Conservation (phyloP, 768 basidiomycete species). For the Mycena filopes region DNA sequence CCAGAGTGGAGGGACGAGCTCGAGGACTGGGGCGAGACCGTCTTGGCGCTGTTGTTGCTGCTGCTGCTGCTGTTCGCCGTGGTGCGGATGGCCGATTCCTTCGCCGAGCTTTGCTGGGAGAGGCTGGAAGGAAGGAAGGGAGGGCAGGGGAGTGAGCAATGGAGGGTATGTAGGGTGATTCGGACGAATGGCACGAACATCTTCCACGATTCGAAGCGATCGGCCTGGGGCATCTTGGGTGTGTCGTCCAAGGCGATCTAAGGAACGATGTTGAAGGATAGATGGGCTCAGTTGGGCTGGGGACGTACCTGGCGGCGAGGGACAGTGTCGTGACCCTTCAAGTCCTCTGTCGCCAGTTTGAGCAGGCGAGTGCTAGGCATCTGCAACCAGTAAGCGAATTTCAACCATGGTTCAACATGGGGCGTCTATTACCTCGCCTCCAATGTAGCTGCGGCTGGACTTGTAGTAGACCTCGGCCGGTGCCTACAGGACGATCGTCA, state of each 20-base stretch:
- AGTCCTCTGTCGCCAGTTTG: not conserved
- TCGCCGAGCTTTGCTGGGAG: not conserved
- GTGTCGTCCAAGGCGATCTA: not conserved
- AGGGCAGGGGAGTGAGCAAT: not conserved
- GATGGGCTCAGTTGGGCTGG: not conserved
- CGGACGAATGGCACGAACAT: not conserved
- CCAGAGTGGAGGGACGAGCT: slow-evolving; percentile 5
- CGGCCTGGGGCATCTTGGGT: not conserved
- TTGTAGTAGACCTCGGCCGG: too few species aligned
- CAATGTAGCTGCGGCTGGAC: not conserved
- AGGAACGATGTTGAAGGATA: not conserved
- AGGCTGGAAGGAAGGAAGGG: not conserved
- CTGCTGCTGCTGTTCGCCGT: not conserved
- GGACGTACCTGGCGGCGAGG: not conserved
- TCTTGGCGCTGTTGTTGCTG: not conserved
- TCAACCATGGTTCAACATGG: not conserved
- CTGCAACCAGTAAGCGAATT: not conserved
- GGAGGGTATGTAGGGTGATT: too few species aligned
- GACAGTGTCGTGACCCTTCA: not conserved
- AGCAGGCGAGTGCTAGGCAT: not conserved
- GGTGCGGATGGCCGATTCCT: not conserved
- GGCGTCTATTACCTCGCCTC: not conserved
- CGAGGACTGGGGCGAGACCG: slow-evolving; percentile 12
- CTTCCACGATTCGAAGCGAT: not conserved
- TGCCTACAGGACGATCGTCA: too few species aligned